Evolutionary conservation across 257 asterid species (phyloP).

Genomic region (Cordia subcordata): DNA sequence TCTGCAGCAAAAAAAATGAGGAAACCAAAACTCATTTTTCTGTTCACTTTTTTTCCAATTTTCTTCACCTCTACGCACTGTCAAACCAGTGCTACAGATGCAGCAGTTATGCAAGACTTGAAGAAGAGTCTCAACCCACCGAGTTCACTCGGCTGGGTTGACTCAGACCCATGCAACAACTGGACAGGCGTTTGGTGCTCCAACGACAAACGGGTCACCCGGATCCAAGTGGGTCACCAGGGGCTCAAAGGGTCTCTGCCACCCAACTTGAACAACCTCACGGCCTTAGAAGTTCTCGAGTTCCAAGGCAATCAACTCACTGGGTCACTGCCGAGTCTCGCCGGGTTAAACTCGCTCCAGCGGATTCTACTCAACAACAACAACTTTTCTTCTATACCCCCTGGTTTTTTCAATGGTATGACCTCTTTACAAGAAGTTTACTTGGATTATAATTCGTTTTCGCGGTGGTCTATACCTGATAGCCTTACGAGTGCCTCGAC

Average conservation of each 20-base stretch:
- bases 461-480: conserved; percentile 55
- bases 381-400: conserved; percentile 54
- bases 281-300: conserved; percentile 45
- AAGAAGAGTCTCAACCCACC: conserved; percentile 24
- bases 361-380: conserved; percentile 39
- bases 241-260: conserved; percentile 64
- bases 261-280: conserved; percentile 35
- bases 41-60: background rate
- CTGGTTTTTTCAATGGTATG: conserved; percentile 80
- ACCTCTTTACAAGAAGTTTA: conserved; percentile 37
- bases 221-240: conserved; percentile 63
- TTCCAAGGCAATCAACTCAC: conserved; percentile 43
- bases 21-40: conserved; percentile 6
- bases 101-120: conserved; percentile 28
- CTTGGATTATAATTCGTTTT: conserved; percentile 57
- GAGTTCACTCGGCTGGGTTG: conserved; percentile 29
- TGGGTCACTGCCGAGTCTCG: conserved; percentile 64
- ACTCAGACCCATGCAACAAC: conserved; percentile 17
- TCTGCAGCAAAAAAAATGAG: conserved; percentile 11
- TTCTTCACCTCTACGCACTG: conserved; percentile 4
- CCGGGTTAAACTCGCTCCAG: conserved; percentile 49
- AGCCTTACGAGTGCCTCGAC: conserved; percentile 36
- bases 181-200: conserved; percentile 23
- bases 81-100: conserved; percentile 23
- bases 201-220: conserved; percentile 17